A percentile compares a stretch with the other conserved stretches of the same genome.
phyloP scores from a whole-genome alignment of 1,284 basidiomycete species.

The Apiotrichum domesticum region DNA sequence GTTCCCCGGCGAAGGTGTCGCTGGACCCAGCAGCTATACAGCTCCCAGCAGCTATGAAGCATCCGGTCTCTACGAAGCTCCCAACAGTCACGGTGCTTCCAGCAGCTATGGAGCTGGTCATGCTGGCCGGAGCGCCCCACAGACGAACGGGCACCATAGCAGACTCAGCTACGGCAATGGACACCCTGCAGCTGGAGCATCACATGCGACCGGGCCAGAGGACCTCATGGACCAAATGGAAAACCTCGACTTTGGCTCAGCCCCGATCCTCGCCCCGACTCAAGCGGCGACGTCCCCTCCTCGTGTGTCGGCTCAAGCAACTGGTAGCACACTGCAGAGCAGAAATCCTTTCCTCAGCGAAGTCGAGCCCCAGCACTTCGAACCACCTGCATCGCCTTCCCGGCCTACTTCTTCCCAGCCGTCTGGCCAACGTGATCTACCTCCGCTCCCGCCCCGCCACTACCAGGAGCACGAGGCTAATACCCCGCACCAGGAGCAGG shows the following conservation, averaged over 20 bases:
- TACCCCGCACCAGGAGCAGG: no score
- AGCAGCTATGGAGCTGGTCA: no score
- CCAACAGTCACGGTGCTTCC: no score
- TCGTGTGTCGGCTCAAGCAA: conserved; percentile 17
- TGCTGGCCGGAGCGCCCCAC: no score
- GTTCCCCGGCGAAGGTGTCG: background rate
- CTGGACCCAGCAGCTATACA: background rate
- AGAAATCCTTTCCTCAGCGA: conserved; percentile 53
- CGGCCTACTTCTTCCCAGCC: background rate
- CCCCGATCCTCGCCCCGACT: conserved; percentile 2
- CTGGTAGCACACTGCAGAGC: conserved; percentile 45
- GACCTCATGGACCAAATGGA: conserved; percentile 12
- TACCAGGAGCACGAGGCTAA: background rate
- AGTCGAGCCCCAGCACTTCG: conserved; percentile 55
- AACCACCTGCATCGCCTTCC: background rate
- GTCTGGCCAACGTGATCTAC: background rate
- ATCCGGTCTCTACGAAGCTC: no score
- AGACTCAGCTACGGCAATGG: no score
- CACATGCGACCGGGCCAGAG: background rate
- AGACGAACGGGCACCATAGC: background rate
- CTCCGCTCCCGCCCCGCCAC: background rate
- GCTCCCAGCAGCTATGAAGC: no score
- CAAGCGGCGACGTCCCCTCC: background rate
- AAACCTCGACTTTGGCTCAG: conserved; percentile 6
- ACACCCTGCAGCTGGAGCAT: no score